A percentile compares a stretch with the other conserved stretches of the same genome.
These are phyloP conservation scores for Cucurbitaria berberidis DNA, from an alignment of 2,329 filamentous ascomycete genomes.

Conservation along the genomic window DNA sequence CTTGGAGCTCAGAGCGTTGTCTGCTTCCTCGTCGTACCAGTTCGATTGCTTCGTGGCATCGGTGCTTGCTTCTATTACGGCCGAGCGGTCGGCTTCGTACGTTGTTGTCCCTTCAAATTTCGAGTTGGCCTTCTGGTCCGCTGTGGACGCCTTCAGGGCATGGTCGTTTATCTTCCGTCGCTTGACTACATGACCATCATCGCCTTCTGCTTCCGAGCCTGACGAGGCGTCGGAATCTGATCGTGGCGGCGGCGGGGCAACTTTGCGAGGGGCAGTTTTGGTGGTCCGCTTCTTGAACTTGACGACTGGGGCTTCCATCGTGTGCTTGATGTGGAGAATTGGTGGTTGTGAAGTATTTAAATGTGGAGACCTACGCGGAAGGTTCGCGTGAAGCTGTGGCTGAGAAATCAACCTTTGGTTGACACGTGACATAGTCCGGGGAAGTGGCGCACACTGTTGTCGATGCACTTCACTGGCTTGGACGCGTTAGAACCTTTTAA, in stretches of 20 bases:
- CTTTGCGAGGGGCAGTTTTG: constrained; percentile 82
- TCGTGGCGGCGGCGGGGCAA: constrained; percentile 75
- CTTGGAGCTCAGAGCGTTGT: constrained; percentile 58
- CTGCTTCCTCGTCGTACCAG: constrained; percentile 82
- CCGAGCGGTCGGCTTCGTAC: constrained; percentile 66
- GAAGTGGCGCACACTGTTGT: constrained; percentile 14
- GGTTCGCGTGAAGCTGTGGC: constrained; percentile 33
- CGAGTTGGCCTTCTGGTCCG: constrained; percentile 56
- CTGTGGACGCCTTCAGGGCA: constrained; percentile 69
- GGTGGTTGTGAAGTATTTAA: background rate
- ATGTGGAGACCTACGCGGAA: constrained; percentile 12
- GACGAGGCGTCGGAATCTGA: constrained; percentile 64
- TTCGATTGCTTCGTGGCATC: constrained; percentile 89
- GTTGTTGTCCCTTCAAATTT: constrained; percentile 55
- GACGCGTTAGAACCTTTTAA: background rate
- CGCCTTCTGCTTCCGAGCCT: constrained; percentile 75
- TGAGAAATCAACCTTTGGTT: constrained; percentile 20
- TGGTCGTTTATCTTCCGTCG: constrained; percentile 72
- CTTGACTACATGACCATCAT: constrained; percentile 74
- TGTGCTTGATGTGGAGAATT: constrained; percentile 23
- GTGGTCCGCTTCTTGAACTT: constrained; percentile 86
- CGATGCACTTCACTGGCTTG: background rate
- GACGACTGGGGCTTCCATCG: constrained; percentile 60
- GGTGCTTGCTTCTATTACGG: constrained; percentile 70
- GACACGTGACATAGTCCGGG: constrained; percentile 17